phyloP scores from a whole-genome alignment of 495 filamentous ascomycete species.

The Penicillium mononematosum region DNA sequence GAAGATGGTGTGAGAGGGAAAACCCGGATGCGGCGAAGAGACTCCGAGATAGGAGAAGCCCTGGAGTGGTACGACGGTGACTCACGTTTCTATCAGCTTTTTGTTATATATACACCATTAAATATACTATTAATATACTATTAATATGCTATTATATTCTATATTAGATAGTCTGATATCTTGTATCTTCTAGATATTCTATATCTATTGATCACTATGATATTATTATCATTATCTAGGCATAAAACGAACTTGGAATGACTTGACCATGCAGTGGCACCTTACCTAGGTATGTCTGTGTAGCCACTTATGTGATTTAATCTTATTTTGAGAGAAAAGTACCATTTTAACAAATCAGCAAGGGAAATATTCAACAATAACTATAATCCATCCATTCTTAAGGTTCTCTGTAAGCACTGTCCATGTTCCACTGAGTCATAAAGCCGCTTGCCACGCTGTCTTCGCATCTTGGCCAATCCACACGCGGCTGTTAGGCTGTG shows the following conservation, averaged over 20 bases:
- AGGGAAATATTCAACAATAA: background rate
- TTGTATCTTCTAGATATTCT: background rate
- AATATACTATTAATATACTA: background rate
- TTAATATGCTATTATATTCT: conserved; percentile 1
- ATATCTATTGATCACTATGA: background rate
- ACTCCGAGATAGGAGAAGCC: conserved; percentile 12
- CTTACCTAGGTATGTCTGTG: background rate
- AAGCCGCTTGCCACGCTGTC: conserved; percentile 28
- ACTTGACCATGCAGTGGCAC: background rate
- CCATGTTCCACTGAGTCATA: conserved; percentile 12
- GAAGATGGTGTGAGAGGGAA: conserved; percentile 2
- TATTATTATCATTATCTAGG: background rate
- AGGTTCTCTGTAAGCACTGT: background rate
- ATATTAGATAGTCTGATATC: background rate
- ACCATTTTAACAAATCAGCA: background rate
- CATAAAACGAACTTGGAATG: background rate
- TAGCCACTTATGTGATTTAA: conserved; percentile 1
- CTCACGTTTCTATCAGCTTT: conserved; percentile 7
- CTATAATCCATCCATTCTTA: conserved; percentile 1
- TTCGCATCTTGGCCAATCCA: conserved; percentile 16
- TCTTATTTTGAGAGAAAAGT: background rate
- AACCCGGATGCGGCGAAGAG: conserved; percentile 14
- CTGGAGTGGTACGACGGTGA: conserved; percentile 14
- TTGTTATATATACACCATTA: background rate
- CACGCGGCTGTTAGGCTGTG: background rate